phyloP scores from a whole-genome alignment of 1,284 basidiomycete genomes.

The Tremellales sp. region DNA sequence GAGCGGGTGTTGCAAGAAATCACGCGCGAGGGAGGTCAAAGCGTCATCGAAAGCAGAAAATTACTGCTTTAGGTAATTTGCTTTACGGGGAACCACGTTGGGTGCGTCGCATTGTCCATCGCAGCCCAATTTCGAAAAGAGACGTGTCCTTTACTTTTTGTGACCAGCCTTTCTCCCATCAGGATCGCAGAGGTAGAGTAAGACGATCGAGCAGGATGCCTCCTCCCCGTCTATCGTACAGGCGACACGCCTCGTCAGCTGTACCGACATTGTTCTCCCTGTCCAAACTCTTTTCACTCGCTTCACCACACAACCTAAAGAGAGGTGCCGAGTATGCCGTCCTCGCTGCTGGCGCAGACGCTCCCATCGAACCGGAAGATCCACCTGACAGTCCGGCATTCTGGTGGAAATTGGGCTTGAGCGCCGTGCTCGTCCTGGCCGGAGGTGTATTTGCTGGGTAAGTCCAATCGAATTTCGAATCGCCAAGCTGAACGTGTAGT shows the following conservation, averaged over 20 bases:
- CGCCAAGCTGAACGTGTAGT: slow-evolving; percentile 22
- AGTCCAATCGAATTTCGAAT: slow-evolving; percentile 30
- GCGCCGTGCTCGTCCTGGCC: slow-evolving; percentile 62
- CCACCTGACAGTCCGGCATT: slow-evolving; percentile 48
- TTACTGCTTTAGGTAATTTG: too few relatives aligned
- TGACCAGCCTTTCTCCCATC: too few relatives aligned
- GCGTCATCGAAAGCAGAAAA: too few relatives aligned
- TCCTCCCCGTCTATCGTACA: slow-evolving; percentile 1
- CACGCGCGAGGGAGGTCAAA: too few relatives aligned
- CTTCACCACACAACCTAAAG: slow-evolving; percentile 15
- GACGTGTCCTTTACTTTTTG: too few relatives aligned
- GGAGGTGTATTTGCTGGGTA: slow-evolving; percentile 85
- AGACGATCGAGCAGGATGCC: too few relatives aligned
- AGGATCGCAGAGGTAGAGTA: too few relatives aligned
- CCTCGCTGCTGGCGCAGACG: slow-evolving; percentile 3
- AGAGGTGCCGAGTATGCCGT: slow-evolving; percentile 9
- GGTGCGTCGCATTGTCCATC: too few relatives aligned
- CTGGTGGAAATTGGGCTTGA: slow-evolving; percentile 65
- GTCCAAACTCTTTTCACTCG: slow-evolving; percentile 32
- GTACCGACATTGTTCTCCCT: slow-evolving; percentile 36
- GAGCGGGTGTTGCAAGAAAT: too few relatives aligned
- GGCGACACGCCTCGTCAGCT: slow-evolving; percentile 5
- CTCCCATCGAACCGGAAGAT: slow-evolving; percentile 32
- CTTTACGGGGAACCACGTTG: too few relatives aligned
- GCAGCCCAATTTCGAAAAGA: too few relatives aligned